Evolutionary conservation across 306 rosid genomes (phyloP).

Genomic region (Dryas alaskensis): DNA sequence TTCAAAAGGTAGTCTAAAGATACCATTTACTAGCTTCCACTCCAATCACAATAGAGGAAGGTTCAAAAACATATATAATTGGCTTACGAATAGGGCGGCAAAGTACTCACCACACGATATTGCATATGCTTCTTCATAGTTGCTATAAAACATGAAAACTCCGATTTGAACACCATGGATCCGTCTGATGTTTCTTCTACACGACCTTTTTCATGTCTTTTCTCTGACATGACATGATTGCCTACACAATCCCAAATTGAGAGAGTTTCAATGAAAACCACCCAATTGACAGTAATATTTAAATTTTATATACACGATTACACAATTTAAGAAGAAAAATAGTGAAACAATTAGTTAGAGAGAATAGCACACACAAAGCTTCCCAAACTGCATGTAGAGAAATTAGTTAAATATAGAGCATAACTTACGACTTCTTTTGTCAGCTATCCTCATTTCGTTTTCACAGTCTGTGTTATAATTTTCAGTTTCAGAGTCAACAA

Average conservation of each 20-base stretch:
- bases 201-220: neutral
- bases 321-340: neutral
- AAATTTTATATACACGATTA: too few relatives aligned
- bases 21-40: neutral
- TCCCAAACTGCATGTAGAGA: neutral
- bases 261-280: too few relatives aligned
- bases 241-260: neutral
- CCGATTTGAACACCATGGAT: constrained; percentile 6
- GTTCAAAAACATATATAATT: neutral
- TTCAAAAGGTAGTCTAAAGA: neutral
- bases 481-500: neutral
- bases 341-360: neutral
- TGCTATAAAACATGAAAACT: neutral
- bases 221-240: neutral
- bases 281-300: too few relatives aligned
- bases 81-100: neutral
- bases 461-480: neutral
- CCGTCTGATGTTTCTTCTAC: neutral
- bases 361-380: neutral
- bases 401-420: neutral
- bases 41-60: neutral
- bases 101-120: constrained; percentile 10
- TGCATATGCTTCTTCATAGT: neutral
- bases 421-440: neutral
- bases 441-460: neutral